Percentiles rank a stretch among this genome's conserved stretches.
Conservation (phyloP, 352 stramenopile species). For the Phytophthora brassicae region DNA sequence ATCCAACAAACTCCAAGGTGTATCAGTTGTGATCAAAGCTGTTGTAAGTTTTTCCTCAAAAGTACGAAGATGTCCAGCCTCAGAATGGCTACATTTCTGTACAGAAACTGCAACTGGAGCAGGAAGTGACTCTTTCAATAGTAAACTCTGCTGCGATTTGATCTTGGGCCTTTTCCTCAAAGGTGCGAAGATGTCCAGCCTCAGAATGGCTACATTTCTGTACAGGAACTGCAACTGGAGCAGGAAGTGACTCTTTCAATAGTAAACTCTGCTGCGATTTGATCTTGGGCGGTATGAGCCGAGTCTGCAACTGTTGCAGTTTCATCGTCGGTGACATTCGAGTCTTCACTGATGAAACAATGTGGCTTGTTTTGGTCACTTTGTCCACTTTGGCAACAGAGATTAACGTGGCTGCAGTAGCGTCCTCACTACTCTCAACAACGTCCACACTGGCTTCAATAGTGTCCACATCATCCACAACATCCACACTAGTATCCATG, state of each 20-base stretch:
- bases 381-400: not conserved
- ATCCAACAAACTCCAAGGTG: conserved; percentile 34
- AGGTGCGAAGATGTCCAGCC: conserved; percentile 4
- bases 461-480: not conserved
- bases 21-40: conserved; percentile 26
- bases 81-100: not conserved
- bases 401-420: not conserved
- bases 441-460: too few species aligned
- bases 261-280: not conserved
- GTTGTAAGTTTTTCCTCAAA: conserved; percentile 40
- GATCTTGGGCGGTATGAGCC: too few species aligned
- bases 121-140: not conserved
- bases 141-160: not conserved
- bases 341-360: too few species aligned
- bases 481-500: not conserved
- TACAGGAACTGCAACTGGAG: not conserved
- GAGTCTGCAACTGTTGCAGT: too few species aligned
- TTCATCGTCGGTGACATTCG: too few species aligned
- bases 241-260: not conserved
- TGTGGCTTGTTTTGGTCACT: not conserved
- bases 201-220: not conserved
- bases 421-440: too few species aligned
- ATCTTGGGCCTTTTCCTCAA: not conserved
- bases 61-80: conserved; percentile 2
- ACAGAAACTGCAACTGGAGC: not conserved